Base-by-base conservation (phyloP, 2,329 filamentous ascomycete genomes). In the Rutstroemia sp. region DNA sequence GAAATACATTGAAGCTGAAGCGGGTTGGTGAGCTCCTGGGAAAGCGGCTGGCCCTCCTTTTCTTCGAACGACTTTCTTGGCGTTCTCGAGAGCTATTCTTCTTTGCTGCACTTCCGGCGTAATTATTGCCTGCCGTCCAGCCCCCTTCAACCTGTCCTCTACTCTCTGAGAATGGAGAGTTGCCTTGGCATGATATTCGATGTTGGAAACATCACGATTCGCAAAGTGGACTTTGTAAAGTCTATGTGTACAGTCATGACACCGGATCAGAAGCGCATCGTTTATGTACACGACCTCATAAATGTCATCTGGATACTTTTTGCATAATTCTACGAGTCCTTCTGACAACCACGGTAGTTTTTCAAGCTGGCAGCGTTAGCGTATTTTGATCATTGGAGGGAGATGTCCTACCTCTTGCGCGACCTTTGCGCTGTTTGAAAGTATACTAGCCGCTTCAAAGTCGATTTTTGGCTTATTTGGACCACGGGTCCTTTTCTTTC, bases 151-250 rank as follows among this genome's bases (percentile, higher is more conserved):
- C 16, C 53, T 50, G 12, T 19, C 37, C 4, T 55, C 53, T 37
- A 55, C 53, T 16, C 45, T 27, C 30, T 50, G 25, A 6, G 46
- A 38, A 18, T 55, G 53, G 41, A 23, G 2, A 16, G 46, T 50
- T 21, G 53, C 46, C 10, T 55, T 55, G 4, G 53, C 53, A 50
- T 55, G 46, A 34, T 34, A 55, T 9, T 55, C 53, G 27, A 55
- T 38, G 4, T 55, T 55, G n/a, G 53, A 55, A 14, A 55, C 53
- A 12, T 55, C 53, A 37, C 46, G 45, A n/a, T 55, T 55, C 42
- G 41, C 19, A 39, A 50, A 55, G 9, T 55, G 53, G 9, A 55
- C 30, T n/a, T 55, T 55, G 37, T 55, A 55, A 1, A 55, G 46
- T 14, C 52, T 34, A 18, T 25, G 41, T 44, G 14, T 55, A 14